Evolutionary conservation across 1,139 yeast genomes (phyloP), one percentile per base, ranked within the genome.

Genomic region (Hyphopichia burtonii): DNA sequence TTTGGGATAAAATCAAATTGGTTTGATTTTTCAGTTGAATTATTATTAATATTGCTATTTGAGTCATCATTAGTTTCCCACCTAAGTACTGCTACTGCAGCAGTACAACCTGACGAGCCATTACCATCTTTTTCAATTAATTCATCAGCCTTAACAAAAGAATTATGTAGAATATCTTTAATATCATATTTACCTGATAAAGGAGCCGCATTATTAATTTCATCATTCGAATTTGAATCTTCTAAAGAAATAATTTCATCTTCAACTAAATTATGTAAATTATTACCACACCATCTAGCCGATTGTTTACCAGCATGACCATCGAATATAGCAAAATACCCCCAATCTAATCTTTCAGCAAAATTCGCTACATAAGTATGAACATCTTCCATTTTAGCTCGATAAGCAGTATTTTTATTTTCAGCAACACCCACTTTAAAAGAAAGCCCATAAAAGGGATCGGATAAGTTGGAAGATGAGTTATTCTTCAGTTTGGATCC

Each of bases 231-330:
- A 20, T 8, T 20, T 20, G 23, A 20, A 20, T 44, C 41, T 35
- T 51, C 50, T 16, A 41, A 44, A 11, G 35, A 47, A 33, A 59
- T 49, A 16, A 86, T 75, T 47, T 76, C 79, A 36, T 71, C 72
- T 45, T 80, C 86, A 40, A 86, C 61, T 39, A 83, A 59, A n/a
- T 73, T 62, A 61, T 93, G 98, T 47, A 93, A 66, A 53, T 87
- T 81, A 48, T 89, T 84, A 0, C 97, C 96, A 66, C 98, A 90
- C 96, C 96, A 93, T 53, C 94, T 82, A 2, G 99, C 96, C 9
- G 96, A 85, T 51, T 83, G 89, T 47, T 83, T 81, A 15, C 99
- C 99, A 2, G 98, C 99, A 65, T 93, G 99, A 12, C 99, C 99
- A 63, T 93, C 99, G 63, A 90, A 93, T 4, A 93, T 78, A 14